Conservation (phyloP, 176 grass and related monocot genomes). For the Avena atlantica region DNA sequence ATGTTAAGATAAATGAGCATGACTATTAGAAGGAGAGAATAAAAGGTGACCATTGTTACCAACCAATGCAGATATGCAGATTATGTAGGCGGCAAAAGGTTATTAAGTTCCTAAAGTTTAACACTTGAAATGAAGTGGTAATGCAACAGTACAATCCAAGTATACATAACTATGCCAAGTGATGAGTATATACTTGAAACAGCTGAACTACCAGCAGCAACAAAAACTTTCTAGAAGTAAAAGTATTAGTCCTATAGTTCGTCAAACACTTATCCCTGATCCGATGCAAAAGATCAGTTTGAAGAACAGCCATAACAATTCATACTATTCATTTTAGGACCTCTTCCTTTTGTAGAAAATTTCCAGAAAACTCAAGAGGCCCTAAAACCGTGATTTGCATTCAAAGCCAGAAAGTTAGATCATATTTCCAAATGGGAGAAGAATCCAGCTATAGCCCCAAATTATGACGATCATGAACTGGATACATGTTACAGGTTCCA, state of each 20-base stretch:
- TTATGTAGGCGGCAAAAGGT: background rate
- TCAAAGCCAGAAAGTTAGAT: background rate
- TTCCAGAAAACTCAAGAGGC: background rate
- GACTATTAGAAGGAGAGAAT: background rate
- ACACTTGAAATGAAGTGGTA: background rate
- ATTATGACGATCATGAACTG: background rate
- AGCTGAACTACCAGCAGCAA: background rate
- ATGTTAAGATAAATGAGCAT: constrained; percentile 9
- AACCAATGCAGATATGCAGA: constrained; percentile 4
- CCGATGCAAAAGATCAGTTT: background rate
- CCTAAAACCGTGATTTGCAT: background rate
- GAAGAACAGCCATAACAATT: background rate
- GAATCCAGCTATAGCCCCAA: background rate
- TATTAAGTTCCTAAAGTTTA: background rate
- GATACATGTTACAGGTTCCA: background rate
- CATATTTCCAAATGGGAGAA: background rate
- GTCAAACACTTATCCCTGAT: background rate
- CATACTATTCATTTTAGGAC: background rate
- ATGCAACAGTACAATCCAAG: background rate
- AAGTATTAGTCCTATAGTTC: background rate
- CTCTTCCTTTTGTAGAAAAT: background rate
- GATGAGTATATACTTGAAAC: background rate
- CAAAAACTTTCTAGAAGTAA: background rate
- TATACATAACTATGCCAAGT: background rate
- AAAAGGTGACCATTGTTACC: background rate